A percentile compares a stretch with the other conserved stretches of the same genome.
Evolutionary conservation across 306 rosid genomes (phyloP).

Genomic region (Medicago lupulina): DNA sequence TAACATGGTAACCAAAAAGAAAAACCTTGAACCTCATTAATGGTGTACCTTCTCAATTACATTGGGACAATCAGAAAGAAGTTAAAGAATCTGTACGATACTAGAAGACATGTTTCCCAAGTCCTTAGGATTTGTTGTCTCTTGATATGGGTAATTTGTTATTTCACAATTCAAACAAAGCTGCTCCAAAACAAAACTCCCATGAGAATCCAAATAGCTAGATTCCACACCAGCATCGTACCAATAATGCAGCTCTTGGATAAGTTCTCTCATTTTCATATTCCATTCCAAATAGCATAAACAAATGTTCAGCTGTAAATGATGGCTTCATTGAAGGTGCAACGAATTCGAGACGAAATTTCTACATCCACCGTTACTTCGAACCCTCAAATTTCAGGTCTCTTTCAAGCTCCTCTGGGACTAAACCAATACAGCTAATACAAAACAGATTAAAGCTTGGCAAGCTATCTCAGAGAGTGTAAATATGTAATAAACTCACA

Average conservation of each 20-base stretch:
- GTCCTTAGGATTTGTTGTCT: constrained; percentile 2
- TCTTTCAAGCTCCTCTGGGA: constrained; percentile 22
- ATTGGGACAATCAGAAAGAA: constrained; percentile 4
- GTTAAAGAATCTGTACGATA: constrained; percentile 21
- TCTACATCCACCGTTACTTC: constrained; percentile 22
- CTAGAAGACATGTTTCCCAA: constrained; percentile 39
- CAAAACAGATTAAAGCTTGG: constrained; percentile 5
- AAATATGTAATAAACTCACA: constrained; percentile 14
- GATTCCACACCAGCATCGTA: constrained; percentile 31
- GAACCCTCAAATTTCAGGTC: not conserved
- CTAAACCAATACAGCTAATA: not conserved
- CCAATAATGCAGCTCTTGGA: constrained; percentile 32
- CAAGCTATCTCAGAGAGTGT: constrained; percentile 2
- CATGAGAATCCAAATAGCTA: constrained; percentile 27
- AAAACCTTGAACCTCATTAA: constrained; percentile 33
- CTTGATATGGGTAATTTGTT: constrained; percentile 28
- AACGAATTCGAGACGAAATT: constrained; percentile 29
- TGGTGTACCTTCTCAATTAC: constrained; percentile 31
- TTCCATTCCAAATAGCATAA: constrained; percentile 25
- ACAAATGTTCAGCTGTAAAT: constrained; percentile 23
- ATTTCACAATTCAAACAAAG: constrained; percentile 36
- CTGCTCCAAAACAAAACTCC: constrained; percentile 29
- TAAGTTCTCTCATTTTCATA: constrained; percentile 18
- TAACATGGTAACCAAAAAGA: no score
- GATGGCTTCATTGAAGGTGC: constrained; percentile 31